phyloP scores from a whole-genome alignment of 1,284 basidiomycete genomes.

The Vanrija pseudolonga region DNA sequence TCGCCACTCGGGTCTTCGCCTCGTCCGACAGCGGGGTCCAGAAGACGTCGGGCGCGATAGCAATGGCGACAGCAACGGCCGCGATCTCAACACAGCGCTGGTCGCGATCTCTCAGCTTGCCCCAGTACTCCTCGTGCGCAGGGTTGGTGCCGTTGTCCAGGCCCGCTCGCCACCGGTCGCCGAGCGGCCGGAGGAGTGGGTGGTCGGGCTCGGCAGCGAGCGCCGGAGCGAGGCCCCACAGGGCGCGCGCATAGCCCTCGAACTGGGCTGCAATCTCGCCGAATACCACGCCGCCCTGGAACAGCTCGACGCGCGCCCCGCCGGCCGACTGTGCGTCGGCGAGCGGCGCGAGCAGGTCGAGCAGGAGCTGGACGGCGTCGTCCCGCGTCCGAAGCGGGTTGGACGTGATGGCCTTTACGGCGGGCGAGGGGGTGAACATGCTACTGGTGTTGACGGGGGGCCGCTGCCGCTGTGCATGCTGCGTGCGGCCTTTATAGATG shows the following conservation, averaged over 20 bases:
- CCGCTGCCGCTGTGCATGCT: not conserved
- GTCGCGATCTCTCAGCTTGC: constrained; percentile 16
- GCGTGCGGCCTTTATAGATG: not conserved
- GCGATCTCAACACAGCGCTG: constrained; percentile 35
- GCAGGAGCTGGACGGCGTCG: constrained; percentile 19
- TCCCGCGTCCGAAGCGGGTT: constrained; percentile 18
- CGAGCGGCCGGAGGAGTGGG: constrained; percentile 10
- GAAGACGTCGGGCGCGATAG: constrained; percentile 24
- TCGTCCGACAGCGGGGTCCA: constrained; percentile 24
- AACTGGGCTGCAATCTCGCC: constrained; percentile 23
- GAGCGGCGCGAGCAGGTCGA: constrained; percentile 18
- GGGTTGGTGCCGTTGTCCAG: constrained; percentile 17
- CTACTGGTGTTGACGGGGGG: not conserved
- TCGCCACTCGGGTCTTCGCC: constrained; percentile 19
- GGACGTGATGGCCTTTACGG: constrained; percentile 12
- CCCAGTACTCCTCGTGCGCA: constrained; percentile 28
- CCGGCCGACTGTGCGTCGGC: constrained; percentile 11
- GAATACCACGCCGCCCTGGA: constrained; percentile 21
- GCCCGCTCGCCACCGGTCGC: constrained; percentile 17
- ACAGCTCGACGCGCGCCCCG: constrained; percentile 16
- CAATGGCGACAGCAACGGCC: constrained; percentile 23
- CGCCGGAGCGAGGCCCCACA: constrained; percentile 24
- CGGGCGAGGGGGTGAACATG: not conserved
- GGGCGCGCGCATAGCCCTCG: constrained; percentile 20
- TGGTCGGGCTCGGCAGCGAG: constrained; percentile 16